These are phyloP conservation scores for Pseudogymnoascus sp. DNA, from an alignment of 2,329 filamentous ascomycete genomes.

Conservation along the genomic window DNA sequence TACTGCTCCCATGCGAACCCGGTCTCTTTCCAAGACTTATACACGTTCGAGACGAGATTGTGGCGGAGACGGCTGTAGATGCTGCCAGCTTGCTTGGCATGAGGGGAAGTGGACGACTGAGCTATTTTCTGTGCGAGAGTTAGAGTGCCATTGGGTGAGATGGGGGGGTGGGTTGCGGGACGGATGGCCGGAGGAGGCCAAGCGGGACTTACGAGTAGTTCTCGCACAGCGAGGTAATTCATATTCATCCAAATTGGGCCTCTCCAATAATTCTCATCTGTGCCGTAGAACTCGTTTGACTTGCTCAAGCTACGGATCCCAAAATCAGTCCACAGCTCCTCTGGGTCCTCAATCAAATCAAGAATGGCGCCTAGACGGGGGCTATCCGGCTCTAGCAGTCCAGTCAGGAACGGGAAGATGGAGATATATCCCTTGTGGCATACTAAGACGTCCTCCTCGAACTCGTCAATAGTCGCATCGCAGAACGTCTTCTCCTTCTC, in stretches of 20 bases:
- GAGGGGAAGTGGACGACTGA: constrained; percentile 48
- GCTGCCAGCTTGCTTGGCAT: constrained; percentile 58
- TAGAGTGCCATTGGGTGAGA: constrained; percentile 10
- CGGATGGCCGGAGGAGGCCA: constrained; percentile 10
- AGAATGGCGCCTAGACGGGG: constrained; percentile 67
- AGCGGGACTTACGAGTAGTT: constrained; percentile 61
- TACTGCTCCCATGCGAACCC: constrained; percentile 99
- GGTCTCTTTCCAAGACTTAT: constrained; percentile 78
- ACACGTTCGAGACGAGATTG: constrained; percentile 86
- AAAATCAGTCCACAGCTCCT: constrained; percentile 82
- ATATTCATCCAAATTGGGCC: constrained; percentile 94
- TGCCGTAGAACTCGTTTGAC: constrained; percentile 75
- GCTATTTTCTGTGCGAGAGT: constrained; percentile 50
- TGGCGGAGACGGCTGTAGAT: constrained; percentile 71
- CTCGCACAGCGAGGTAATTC: constrained; percentile 79
- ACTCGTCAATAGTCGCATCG: constrained; percentile 91
- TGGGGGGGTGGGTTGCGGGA: not conserved
- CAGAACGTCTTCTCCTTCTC: constrained; percentile 76
- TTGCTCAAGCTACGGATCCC: constrained; percentile 88
- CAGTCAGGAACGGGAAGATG: constrained; percentile 84
- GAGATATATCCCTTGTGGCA: constrained; percentile 97
- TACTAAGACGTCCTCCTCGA: constrained; percentile 80
- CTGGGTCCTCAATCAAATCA: constrained; percentile 69
- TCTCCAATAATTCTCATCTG: constrained; percentile 94
- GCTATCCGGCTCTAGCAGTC: constrained; percentile 67